These are phyloP conservation scores for Psilocybe tampanensis DNA, from an alignment of 768 basidiomycete genomes.

Conservation along the genomic window DNA sequence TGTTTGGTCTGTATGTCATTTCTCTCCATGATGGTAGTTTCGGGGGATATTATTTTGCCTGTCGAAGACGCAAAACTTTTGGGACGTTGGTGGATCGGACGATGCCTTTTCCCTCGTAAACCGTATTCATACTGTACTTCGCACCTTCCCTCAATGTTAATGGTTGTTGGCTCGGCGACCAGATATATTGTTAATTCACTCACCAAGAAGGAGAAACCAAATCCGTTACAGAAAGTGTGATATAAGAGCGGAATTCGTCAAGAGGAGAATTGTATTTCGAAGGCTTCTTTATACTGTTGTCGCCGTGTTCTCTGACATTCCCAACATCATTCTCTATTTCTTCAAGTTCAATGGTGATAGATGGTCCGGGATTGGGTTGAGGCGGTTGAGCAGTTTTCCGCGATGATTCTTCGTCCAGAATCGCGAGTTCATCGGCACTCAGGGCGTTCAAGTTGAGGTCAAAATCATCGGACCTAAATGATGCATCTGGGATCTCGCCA, in stretches of 20 bases:
- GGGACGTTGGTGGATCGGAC: constrained; percentile 53
- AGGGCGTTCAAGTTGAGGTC: constrained; percentile 18
- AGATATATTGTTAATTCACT: constrained; percentile 17
- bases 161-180: not conserved
- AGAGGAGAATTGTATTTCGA: constrained; percentile 37
- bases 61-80: constrained; percentile 52
- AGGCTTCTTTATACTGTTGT: not conserved
- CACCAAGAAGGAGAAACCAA: constrained; percentile 65
- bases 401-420: constrained; percentile 9
- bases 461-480: constrained; percentile 17
- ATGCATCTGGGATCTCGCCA: not conserved
- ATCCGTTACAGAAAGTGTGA: constrained; percentile 62
- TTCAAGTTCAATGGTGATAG: constrained; percentile 38
- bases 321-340: not conserved
- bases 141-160: constrained; percentile 51
- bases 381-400: not conserved
- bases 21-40: constrained; percentile 47
- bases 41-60: constrained; percentile 64
- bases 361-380: constrained; percentile 24
- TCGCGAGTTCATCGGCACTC: constrained; percentile 18
- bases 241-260: constrained; percentile 43
- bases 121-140: constrained; percentile 82
- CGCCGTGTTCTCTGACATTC: not conserved
- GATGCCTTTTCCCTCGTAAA: constrained; percentile 57
- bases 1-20: constrained; percentile 57